These are phyloP conservation scores for Pseudomassariella vexata DNA, from an alignment of 2,329 filamentous ascomycete genomes.

Conservation along the genomic window DNA sequence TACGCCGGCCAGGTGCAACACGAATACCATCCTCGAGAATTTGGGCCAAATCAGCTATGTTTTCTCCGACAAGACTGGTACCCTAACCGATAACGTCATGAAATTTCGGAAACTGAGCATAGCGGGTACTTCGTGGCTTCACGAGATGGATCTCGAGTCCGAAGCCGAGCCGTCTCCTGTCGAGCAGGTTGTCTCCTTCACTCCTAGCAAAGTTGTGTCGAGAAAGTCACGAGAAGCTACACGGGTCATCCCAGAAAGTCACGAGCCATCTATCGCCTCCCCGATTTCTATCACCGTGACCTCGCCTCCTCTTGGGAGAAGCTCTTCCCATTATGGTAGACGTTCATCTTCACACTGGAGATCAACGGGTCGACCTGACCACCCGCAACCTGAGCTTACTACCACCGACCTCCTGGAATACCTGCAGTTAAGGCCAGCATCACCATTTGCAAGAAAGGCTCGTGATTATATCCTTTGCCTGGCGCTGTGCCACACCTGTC, in stretches of 20 bases:
- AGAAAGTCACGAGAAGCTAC: slow-evolving; percentile 9
- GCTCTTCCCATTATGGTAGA: slow-evolving; percentile 13
- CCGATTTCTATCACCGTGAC: slow-evolving; percentile 14
- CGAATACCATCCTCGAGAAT: slow-evolving; percentile 92
- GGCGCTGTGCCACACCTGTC: slow-evolving; percentile 84
- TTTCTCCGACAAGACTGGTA: slow-evolving; percentile 93
- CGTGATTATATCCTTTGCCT: slow-evolving; percentile 79
- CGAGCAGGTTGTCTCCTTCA: background rate
- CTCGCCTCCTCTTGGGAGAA: slow-evolving; percentile 12
- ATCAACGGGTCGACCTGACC: slow-evolving; percentile 23
- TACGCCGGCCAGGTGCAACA: slow-evolving; percentile 83
- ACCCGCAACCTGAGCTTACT: slow-evolving; percentile 49
- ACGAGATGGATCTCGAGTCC: slow-evolving; percentile 61
- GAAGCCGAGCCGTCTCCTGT: slow-evolving; percentile 6
- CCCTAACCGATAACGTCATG: slow-evolving; percentile 92
- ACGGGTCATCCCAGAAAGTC: slow-evolving; percentile 7
- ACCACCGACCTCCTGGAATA: slow-evolving; percentile 75
- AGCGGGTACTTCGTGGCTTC: slow-evolving; percentile 82
- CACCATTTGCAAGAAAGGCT: slow-evolving; percentile 71
- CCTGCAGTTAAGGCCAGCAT: slow-evolving; percentile 68
- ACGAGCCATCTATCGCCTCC: slow-evolving; percentile 13
- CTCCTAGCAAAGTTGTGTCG: background rate
- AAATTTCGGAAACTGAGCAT: slow-evolving; percentile 90
- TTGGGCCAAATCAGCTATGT: slow-evolving; percentile 85
- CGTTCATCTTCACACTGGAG: slow-evolving; percentile 27